phyloP scores from a whole-genome alignment of 2,329 filamentous ascomycete genomes.

The Xylaria sp. region DNA sequence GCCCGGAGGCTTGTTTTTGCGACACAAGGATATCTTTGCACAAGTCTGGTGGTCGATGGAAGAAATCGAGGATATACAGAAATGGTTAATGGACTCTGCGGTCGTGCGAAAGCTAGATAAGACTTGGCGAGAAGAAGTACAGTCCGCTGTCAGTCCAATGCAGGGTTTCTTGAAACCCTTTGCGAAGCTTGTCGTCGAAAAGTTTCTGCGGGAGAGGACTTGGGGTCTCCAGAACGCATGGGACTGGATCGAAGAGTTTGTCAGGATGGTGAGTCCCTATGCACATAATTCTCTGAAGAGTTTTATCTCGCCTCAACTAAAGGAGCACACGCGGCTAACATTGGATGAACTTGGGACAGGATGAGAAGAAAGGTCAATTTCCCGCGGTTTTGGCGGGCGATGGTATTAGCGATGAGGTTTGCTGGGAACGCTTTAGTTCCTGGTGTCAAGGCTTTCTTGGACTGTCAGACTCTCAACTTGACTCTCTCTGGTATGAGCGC shows the following conservation, averaged over 20 bases:
- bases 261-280: conserved; percentile 21
- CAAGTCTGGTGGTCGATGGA: conserved; percentile 29
- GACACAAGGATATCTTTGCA: conserved; percentile 35
- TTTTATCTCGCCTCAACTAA: not conserved
- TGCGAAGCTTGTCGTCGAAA: conserved; percentile 28
- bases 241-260: conserved; percentile 27
- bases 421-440: not conserved
- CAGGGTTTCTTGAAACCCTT: conserved; percentile 33
- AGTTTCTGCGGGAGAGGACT: conserved; percentile 30
- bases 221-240: conserved; percentile 19
- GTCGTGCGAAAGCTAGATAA: conserved; percentile 39
- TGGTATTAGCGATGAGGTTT: not conserved
- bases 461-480: not conserved
- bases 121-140: conserved; percentile 38
- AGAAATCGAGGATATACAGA: conserved; percentile 38
- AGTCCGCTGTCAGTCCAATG: conserved; percentile 32
- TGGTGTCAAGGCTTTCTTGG: not conserved
- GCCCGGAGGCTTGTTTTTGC: conserved; percentile 29
- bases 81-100: conserved; percentile 40
- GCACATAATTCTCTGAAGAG: not conserved
- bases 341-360: not conserved
- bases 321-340: not conserved
- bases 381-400: not conserved
- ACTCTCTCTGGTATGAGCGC: conserved; percentile 2
- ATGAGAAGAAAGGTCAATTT: not conserved